phyloP scores from a whole-genome alignment of 345 rosid genomes.

The Camelina sativa region DNA sequence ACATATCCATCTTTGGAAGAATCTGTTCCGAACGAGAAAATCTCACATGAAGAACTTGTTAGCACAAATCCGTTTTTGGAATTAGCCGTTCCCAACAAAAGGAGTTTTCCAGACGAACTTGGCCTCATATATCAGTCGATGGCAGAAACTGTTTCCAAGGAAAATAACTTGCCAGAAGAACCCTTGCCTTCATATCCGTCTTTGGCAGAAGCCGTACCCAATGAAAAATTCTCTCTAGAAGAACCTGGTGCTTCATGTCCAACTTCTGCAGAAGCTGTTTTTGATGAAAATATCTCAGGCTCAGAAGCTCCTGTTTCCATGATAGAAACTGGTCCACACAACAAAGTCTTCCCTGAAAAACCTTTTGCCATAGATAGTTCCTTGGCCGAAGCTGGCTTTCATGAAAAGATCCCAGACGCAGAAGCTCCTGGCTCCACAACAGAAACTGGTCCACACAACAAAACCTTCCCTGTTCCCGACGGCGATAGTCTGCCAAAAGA shows the following conservation, averaged over 20 bases:
- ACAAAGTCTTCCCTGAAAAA: constrained; percentile 10
- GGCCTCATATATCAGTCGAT: neutral
- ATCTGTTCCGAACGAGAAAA: constrained; percentile 11
- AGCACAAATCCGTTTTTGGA: constrained; percentile 34
- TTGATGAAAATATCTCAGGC: constrained; percentile 21
- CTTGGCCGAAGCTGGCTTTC: neutral
- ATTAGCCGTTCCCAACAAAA: constrained; percentile 15
- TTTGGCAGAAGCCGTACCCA: constrained; percentile 33
- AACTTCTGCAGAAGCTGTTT: neutral
- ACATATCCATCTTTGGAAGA: constrained; percentile 29
- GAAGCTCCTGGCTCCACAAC: constrained; percentile 12
- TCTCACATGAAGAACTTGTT: constrained; percentile 26
- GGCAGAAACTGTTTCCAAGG: constrained; percentile 13
- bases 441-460: constrained; percentile 1
- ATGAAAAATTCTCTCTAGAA: constrained; percentile 14
- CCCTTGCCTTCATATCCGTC: constrained; percentile 18
- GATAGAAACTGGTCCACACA: neutral
- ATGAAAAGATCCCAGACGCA: constrained; percentile 19
- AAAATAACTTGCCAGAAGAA: constrained; percentile 32
- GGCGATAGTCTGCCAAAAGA: constrained; percentile 27
- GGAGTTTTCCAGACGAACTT: neutral
- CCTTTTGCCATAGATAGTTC: neutral
- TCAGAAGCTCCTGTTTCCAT: constrained; percentile 18
- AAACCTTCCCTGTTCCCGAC: constrained; percentile 6
- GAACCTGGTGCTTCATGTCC: neutral